These are phyloP conservation scores for Fusarium sp. DNA, from an alignment of 2,329 filamentous ascomycete species.

Conservation along the genomic window DNA sequence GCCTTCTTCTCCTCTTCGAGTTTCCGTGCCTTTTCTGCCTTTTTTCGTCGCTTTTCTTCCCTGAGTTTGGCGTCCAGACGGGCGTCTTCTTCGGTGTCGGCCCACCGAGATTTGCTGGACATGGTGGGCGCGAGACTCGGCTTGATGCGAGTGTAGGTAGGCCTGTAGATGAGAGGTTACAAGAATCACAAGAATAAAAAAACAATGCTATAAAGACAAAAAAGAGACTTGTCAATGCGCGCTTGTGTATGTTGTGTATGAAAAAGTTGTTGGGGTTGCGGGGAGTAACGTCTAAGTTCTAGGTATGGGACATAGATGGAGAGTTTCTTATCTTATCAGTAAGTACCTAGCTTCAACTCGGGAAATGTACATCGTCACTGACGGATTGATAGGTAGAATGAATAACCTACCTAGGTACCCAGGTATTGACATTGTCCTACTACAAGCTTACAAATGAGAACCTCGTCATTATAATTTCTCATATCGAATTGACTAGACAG, in stretches of 20 bases:
- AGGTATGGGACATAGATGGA: constrained; percentile 1
- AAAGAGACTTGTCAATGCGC: neutral
- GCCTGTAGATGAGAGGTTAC: neutral
- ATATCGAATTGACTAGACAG: neutral
- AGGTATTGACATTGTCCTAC: neutral
- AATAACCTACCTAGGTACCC: no score
- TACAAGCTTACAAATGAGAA: constrained; percentile 2
- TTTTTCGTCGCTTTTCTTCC: constrained; percentile 87
- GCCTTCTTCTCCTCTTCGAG: constrained; percentile 63
- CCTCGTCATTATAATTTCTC: neutral
- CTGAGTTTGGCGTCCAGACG: constrained; percentile 81
- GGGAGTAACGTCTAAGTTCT: constrained; percentile 1
- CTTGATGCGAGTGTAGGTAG: neutral
- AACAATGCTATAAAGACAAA: neutral
- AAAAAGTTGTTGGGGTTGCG: constrained; percentile 7
- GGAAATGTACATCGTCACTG: constrained; percentile 37
- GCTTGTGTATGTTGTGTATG: neutral
- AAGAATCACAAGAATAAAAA: neutral
- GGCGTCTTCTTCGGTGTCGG: constrained; percentile 83
- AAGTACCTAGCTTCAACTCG: constrained; percentile 8
- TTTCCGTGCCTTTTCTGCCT: constrained; percentile 83
- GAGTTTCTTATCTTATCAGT: constrained; percentile 47
- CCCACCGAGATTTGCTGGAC: constrained; percentile 86
- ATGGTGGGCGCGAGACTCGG: constrained; percentile 55
- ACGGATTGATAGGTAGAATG: neutral